Conservation (phyloP, 1,284 basidiomycete species). For the Papiliotrema terrestris region DNA sequence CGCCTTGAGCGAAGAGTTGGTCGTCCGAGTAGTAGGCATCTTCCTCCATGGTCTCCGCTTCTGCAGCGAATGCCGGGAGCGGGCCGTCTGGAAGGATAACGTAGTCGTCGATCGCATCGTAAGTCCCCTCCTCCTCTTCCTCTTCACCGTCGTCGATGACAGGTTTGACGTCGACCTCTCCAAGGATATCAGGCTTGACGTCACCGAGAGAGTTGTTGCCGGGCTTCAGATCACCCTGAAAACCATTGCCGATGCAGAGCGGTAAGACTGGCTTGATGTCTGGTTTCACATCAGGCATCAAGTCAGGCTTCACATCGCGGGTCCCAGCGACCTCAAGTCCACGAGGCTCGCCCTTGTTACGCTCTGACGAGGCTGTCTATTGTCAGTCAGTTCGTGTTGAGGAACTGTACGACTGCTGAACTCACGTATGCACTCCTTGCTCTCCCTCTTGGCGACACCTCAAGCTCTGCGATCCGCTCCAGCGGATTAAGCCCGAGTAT, state of each 20-base stretch:
- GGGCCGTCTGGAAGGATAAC: slow-evolving; percentile 11
- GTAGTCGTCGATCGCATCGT: slow-evolving; percentile 11
- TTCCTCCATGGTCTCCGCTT: slow-evolving; percentile 2
- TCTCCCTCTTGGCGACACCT: not conserved
- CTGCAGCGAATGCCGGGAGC: not conserved
- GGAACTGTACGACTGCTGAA: not conserved
- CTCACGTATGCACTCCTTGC: not conserved
- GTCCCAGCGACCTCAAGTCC: too few relatives aligned
- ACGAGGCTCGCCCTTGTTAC: too few relatives aligned
- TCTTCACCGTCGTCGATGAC: slow-evolving; percentile 1
- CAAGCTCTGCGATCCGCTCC: slow-evolving; percentile 22
- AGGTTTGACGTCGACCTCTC: not conserved
- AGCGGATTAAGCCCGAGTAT: slow-evolving; percentile 31
- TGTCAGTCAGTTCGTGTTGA: not conserved
- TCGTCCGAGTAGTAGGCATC: slow-evolving; percentile 28
- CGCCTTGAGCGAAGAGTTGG: slow-evolving; percentile 11
- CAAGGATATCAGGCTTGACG: not conserved
- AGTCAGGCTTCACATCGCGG: too few relatives aligned
- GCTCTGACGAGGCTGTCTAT: not conserved
- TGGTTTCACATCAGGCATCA: too few relatives aligned
- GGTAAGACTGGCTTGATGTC: too few relatives aligned
- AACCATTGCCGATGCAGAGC: too few relatives aligned
- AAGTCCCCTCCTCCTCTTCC: slow-evolving; percentile 26
- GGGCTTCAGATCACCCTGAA: not conserved
- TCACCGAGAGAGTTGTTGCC: not conserved